Evolutionary conservation across 1,284 basidiomycete species (phyloP).

Genomic region (Rhodotorula glutinis): DNA sequence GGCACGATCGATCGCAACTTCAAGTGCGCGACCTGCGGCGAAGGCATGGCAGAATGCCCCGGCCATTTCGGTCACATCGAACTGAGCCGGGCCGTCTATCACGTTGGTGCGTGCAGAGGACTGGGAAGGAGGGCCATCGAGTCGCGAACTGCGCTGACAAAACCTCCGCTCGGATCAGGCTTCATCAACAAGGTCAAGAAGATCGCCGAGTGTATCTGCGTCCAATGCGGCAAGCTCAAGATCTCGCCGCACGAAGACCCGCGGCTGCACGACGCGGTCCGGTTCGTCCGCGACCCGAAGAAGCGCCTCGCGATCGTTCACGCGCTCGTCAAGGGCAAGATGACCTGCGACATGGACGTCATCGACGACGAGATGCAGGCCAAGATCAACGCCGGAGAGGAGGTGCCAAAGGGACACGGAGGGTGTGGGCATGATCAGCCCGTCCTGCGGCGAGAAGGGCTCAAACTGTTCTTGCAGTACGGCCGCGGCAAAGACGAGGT

Average conservation of each 20-base stretch:
- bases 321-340: conserved; percentile 84
- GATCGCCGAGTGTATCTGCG: conserved; percentile 97
- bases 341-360: conserved; percentile 71
- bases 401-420: conserved; percentile 69
- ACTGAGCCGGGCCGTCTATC: conserved; percentile 91
- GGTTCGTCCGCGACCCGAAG: conserved; percentile 44
- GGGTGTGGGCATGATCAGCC: conserved; percentile 95
- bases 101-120: conserved; percentile 64
- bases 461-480: conserved; percentile 95
- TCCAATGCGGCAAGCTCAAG: conserved; percentile 97
- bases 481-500: conserved; percentile 61
- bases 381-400: conserved; percentile 64
- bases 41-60: conserved; percentile 96
- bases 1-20: conserved; percentile 98
- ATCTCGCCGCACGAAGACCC: conserved; percentile 55
- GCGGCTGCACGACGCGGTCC: conserved; percentile 39
- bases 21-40: conserved; percentile 99
- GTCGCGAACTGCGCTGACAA: not conserved
- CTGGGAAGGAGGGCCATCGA: not conserved
- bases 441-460: conserved; percentile 84
- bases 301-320: conserved; percentile 69
- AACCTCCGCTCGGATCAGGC: conserved; percentile 55
- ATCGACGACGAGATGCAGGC: conserved; percentile 67
- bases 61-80: conserved; percentile 99
- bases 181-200: conserved; percentile 99